A percentile compares a stretch with the other conserved stretches of the same genome.
Conservation (phyloP, 2,329 filamentous ascomycete species). For the Verticillium tricorpus region DNA sequence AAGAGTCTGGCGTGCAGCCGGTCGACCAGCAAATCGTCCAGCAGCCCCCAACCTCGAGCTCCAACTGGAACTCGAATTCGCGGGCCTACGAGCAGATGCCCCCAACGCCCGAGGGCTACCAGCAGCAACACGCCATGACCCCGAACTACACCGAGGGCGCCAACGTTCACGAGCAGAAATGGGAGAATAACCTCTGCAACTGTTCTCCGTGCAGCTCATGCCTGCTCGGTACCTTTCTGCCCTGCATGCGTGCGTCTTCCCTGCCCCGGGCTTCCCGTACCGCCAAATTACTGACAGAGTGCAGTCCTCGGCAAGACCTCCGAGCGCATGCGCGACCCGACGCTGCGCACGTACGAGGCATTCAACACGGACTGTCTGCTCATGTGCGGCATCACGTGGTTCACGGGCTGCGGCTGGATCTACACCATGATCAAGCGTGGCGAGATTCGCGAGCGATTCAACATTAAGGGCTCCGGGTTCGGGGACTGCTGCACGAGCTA, state of each 20-base stretch:
- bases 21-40: neutral
- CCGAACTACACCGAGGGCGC: constrained; percentile 10
- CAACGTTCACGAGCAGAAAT: constrained; percentile 22
- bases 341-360: constrained; percentile 30
- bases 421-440: constrained; percentile 48
- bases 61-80: neutral
- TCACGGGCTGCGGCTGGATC: constrained; percentile 39
- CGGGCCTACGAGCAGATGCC: neutral
- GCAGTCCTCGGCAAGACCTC: constrained; percentile 39
- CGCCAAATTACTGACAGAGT: neutral
- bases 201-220: constrained; percentile 36
- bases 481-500: constrained; percentile 48
- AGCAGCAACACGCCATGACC: constrained; percentile 9
- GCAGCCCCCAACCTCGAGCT: neutral
- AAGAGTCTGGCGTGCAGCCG: neutral
- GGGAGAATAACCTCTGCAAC: constrained; percentile 32
- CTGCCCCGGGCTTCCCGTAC: neutral
- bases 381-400: constrained; percentile 30
- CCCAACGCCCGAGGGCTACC: constrained; percentile 1
- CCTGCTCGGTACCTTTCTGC: constrained; percentile 32
- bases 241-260: constrained; percentile 36
- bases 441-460: constrained; percentile 48
- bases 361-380: constrained; percentile 39
- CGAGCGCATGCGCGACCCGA: constrained; percentile 38
- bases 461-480: constrained; percentile 43